Conservation (phyloP, 176 grass and related monocot species). For the Elymus sibiricus region DNA sequence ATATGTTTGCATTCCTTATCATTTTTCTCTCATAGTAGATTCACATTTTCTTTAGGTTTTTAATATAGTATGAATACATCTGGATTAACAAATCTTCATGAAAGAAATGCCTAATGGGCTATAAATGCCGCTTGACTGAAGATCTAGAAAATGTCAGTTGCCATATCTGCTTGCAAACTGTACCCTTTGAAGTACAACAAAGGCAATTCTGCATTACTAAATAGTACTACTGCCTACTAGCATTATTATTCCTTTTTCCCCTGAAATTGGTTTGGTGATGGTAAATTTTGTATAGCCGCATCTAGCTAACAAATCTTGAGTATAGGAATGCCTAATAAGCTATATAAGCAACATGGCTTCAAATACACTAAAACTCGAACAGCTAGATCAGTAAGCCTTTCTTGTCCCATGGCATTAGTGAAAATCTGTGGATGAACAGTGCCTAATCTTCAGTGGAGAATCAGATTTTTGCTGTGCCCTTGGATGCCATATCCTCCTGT, state of each 20-base stretch:
- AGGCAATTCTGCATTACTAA: not conserved
- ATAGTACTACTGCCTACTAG: not conserved
- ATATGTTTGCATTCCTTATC: not conserved
- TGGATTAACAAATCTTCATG: not conserved
- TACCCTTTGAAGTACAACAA: no score
- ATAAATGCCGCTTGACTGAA: not conserved
- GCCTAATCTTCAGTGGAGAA: not conserved
- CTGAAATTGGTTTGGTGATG: not conserved
- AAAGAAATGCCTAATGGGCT: not conserved
- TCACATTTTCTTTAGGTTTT: not conserved
- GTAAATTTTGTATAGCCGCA: not conserved
- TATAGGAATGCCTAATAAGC: not conserved
- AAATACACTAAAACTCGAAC: constrained; percentile 84
- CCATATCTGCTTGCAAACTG: no score
- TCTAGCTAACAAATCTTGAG: not conserved
- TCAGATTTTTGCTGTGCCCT: not conserved
- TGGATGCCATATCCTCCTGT: not conserved
- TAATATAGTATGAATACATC: not conserved
- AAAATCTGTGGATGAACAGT: not conserved
- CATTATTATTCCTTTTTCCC: not conserved
- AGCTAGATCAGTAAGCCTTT: constrained; percentile 78
- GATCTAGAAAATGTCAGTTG: no score
- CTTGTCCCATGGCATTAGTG: not conserved
- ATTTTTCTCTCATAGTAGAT: not conserved
- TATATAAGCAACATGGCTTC: constrained; percentile 58